Evolutionary conservation across 306 rosid species (phyloP).

Genomic region (Hippophae tibetana): DNA sequence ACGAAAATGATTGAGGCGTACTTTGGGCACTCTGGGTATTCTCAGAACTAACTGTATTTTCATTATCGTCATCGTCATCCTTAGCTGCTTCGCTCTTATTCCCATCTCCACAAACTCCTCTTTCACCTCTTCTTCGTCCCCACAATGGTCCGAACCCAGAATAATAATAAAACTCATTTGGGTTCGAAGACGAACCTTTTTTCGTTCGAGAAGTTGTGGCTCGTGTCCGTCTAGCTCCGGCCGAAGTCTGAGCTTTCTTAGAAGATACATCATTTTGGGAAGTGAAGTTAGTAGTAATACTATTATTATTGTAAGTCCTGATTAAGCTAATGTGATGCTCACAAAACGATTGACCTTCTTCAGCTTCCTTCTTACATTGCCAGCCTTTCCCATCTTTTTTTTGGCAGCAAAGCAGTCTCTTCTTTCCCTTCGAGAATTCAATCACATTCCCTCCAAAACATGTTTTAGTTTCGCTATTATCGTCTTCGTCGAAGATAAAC

Average conservation of each 20-base stretch:
- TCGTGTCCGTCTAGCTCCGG: neutral
- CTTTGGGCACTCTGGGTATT: neutral
- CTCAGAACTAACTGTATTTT: slow-evolving; percentile 6
- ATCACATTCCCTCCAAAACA: too few relatives aligned
- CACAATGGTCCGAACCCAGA: slow-evolving; percentile 78
- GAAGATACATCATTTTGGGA: neutral
- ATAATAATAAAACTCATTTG: slow-evolving; percentile 63
- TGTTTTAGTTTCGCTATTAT: neutral
- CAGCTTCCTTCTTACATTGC: slow-evolving; percentile 37
- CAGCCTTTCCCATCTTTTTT: slow-evolving; percentile 28
- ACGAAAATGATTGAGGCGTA: slow-evolving; percentile 5
- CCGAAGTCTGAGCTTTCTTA: slow-evolving; percentile 14
- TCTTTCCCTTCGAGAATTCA: slow-evolving; percentile 2
- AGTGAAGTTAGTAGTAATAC: neutral
- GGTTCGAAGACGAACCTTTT: slow-evolving; percentile 21
- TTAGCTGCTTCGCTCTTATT: slow-evolving; percentile 19
- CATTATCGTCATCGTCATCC: slow-evolving; percentile 37
- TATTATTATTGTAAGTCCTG: slow-evolving; percentile 19
- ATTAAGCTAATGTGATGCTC: slow-evolving; percentile 23
- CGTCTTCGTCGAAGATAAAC: neutral
- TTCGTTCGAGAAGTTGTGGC: neutral
- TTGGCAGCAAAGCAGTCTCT: slow-evolving; percentile 6
- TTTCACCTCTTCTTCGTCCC: slow-evolving; percentile 50
- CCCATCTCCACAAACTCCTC: slow-evolving; percentile 12
- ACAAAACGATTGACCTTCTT: slow-evolving; percentile 31